Percentiles rank a stretch among this genome's conserved stretches.
These are phyloP conservation scores for Eutrema japonicum DNA, from an alignment of 345 rosid genomes.

Conservation along the genomic window DNA sequence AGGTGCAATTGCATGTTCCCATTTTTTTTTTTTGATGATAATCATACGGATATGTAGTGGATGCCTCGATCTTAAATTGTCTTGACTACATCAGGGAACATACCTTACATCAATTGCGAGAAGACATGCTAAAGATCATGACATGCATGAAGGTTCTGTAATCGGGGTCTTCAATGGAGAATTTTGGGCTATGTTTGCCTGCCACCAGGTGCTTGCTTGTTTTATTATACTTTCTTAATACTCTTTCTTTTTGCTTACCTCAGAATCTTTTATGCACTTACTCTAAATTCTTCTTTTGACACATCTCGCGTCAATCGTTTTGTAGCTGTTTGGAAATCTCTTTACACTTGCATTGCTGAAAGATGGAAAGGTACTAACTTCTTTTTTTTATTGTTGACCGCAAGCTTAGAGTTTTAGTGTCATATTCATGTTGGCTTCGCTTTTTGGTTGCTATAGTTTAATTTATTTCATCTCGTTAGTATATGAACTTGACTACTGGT, in stretches of 20 bases:
- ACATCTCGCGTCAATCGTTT: conserved; percentile 17
- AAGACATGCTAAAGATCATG: conserved; percentile 65
- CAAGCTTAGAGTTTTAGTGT: not conserved
- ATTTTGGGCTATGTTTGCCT: conserved; percentile 86
- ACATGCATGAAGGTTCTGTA: conserved; percentile 68
- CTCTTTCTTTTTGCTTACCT: conserved; percentile 9
- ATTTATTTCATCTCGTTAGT: not conserved
- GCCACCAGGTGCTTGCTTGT: conserved; percentile 70
- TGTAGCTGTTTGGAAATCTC: conserved; percentile 88
- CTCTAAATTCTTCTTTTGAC: conserved; percentile 11
- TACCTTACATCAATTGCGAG: conserved; percentile 87
- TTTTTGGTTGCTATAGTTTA: conserved; percentile 3
- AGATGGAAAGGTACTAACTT: conserved; percentile 55
- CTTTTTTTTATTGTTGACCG: not conserved
- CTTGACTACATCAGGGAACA: conserved; percentile 66
- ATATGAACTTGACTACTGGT: not conserved
- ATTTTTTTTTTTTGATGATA: conserved; percentile 12
- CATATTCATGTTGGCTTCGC: conserved; percentile 3
- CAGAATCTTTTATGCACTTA: conserved; percentile 5
- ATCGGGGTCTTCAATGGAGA: conserved; percentile 91
- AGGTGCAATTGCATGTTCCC: conserved; percentile 56
- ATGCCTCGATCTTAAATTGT: not conserved
- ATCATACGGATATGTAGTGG: conserved; percentile 2
- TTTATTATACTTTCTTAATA: conserved; percentile 3
- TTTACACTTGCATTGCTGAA: conserved; percentile 74